Base-by-base conservation (phyloP, 2,329 filamentous ascomycete genomes). In the Verruconis gallopava region DNA sequence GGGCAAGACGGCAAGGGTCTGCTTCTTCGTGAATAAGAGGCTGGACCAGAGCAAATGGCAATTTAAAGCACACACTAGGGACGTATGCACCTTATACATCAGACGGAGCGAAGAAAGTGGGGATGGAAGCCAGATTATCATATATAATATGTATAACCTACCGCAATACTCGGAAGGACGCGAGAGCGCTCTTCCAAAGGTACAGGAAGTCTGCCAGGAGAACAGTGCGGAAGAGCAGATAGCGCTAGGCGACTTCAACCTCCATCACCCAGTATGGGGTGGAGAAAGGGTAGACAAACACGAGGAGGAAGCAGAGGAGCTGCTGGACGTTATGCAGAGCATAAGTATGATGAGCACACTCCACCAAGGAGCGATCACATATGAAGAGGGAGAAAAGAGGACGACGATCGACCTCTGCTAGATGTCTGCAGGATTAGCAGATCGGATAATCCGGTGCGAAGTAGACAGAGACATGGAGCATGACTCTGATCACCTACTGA, bases 401-500 rank as follows among this genome's bases (percentile, higher is more conserved):
- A 37, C 40, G 3, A 48, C 47, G 14, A 49, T 49, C 21, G 37
- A 48, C 33, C 38, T 48, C 5, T 48, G 40, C 34, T 35, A 44
- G 21, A 40, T 45, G n/a, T 49, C 45, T 4, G n/a, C 39, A 28
- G 40, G 44, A 18, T 40, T 50, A 15, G 38, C 39, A 6, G 45
- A 48, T 41, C 45, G 41, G 22, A 25, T 48, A 12, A 48, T 49
- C 21, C 44, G 36, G 11, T 45, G 49, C 40, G 15, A 44, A 28
- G 37, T 48, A 17, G 40, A 42, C 20, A 18, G 38, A 6, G 40
- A 47, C n/a, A 37, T 51, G 5, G 48, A 51, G 25, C 46, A 53
- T 40, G 42, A 50, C 44, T 53, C 49, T 13, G 46, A 52, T 40
- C 44, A 53, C 39, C 44, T 53, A 5, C 50, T 47, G 5, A 50